Conservation (phyloP, 306 rosid genomes). For the Gleditsia sinensis region DNA sequence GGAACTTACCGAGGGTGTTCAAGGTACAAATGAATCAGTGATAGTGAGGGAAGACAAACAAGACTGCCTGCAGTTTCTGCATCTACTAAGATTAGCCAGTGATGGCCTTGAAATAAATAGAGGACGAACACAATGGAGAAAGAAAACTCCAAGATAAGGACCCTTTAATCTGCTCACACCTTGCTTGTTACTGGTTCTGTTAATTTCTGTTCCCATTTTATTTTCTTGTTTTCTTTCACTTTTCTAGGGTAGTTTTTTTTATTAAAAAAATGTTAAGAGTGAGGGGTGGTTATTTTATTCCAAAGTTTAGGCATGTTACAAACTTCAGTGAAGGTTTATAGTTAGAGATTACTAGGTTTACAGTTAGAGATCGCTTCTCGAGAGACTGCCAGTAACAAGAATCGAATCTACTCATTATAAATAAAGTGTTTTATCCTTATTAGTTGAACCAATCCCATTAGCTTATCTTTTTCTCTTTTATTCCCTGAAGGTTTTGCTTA, state of each 20-base stretch:
- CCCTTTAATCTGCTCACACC: background rate
- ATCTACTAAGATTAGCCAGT: conserved; percentile 69
- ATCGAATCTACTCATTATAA: no score
- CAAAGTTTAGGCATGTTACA: no score
- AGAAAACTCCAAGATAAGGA: conserved; percentile 71
- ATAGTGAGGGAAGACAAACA: conserved; percentile 35
- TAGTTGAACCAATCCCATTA: no score
- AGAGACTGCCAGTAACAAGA: no score
- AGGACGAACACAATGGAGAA: conserved; percentile 91
- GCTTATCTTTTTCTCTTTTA: background rate
- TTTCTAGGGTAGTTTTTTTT: background rate
- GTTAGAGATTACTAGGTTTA: no score
- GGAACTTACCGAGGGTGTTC: conserved; percentile 51
- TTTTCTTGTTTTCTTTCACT: conserved; percentile 16
- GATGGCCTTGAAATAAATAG: conserved; percentile 86
- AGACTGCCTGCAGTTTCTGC: conserved; percentile 67
- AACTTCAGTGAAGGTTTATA: no score
- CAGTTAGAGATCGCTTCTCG: no score
- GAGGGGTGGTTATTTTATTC: no score
- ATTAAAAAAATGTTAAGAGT: no score
- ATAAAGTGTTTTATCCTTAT: no score
- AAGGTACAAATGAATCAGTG: conserved; percentile 63
- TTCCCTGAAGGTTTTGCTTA: background rate
- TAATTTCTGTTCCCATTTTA: background rate
- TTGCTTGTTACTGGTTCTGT: conserved; percentile 12